phyloP scores from a whole-genome alignment of 805 yeast species.

The baker's yeast (Saccharomyces cerevisiae) region DNA sequence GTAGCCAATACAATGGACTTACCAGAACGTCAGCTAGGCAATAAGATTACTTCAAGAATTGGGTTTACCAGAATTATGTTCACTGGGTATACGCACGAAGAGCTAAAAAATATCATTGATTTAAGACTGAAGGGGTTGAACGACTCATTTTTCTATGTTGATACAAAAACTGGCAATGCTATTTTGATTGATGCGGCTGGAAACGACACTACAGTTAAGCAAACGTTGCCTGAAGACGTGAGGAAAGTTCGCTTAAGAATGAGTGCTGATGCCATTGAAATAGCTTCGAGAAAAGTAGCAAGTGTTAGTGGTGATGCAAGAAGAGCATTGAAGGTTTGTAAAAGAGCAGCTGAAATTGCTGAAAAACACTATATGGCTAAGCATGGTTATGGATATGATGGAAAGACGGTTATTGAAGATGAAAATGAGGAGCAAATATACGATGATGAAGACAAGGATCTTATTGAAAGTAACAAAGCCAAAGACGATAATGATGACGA shows the following conservation, averaged over 20 bases:
- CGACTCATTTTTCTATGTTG: constrained; percentile 28
- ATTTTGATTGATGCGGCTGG: constrained; percentile 21
- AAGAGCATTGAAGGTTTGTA: constrained; percentile 78
- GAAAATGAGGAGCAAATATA: constrained; percentile 8
- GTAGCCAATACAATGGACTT: constrained; percentile 97
- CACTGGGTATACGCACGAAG: constrained; percentile 77
- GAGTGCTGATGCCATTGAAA: constrained; percentile 72
- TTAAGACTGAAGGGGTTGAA: constrained; percentile 53
- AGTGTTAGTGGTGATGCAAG: constrained; percentile 97
- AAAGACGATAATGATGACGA: constrained; percentile 6
- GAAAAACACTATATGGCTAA: constrained; percentile 47
- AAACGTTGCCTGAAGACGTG: constrained; percentile 10
- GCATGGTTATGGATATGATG: constrained; percentile 28
- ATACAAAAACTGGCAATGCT: constrained; percentile 33
- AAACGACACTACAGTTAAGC: constrained; percentile 3
- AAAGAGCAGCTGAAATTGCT: constrained; percentile 84
- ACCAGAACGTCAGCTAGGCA: constrained; percentile 80
- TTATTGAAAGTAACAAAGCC: constrained; percentile 9
- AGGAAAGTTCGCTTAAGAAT: constrained; percentile 31
- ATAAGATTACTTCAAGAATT: constrained; percentile 82
- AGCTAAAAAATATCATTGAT: constrained; percentile 65
- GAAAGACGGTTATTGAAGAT: constrained; percentile 7
- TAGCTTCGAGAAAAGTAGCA: constrained; percentile 90
- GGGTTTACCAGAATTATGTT: constrained; percentile 84
- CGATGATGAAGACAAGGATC: constrained; percentile 13